These are phyloP conservation scores for Rhodotorula taiwanensis DNA, from an alignment of 768 basidiomycete species.

Conservation along the genomic window DNA sequence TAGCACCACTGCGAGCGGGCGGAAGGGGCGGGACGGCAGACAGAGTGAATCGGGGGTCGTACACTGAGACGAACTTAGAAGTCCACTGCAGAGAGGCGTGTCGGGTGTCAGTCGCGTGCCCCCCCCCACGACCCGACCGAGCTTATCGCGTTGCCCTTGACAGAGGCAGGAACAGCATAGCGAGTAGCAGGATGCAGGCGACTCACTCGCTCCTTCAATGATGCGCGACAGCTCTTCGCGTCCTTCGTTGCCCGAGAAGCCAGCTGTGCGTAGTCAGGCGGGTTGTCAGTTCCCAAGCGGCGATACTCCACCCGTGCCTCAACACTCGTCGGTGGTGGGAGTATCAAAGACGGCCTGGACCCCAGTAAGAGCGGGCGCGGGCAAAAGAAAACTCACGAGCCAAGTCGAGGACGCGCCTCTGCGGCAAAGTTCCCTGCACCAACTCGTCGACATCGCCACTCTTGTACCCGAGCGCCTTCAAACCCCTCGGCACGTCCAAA, in stretches of 20 bases:
- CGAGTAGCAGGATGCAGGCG: not conserved
- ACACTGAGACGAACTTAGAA: not conserved
- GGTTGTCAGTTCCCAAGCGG: not conserved
- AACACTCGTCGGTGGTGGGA: no score
- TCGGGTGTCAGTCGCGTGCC: no score
- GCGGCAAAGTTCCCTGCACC: slow-evolving; percentile 86
- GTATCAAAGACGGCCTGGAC: no score
- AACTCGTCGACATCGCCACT: slow-evolving; percentile 61
- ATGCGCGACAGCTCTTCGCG: slow-evolving; percentile 24
- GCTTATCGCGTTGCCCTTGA: no score
- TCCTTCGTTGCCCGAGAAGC: slow-evolving; percentile 31
- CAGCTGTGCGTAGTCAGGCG: slow-evolving; percentile 2
- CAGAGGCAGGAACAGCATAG: not conserved
- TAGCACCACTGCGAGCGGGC: no score
- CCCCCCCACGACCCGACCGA: no score
- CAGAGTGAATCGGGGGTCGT: not conserved
- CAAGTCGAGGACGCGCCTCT: slow-evolving; percentile 81
- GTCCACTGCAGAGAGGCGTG: slow-evolving; percentile 3
- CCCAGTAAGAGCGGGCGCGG: not conserved
- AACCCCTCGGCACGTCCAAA: slow-evolving; percentile 75
- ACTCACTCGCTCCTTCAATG: slow-evolving; percentile 30
- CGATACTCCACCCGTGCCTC: no score
- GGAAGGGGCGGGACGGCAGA: not conserved
- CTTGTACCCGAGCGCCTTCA: slow-evolving; percentile 66
- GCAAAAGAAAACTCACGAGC: slow-evolving; percentile 61